A percentile compares a stretch with the other conserved stretches of the same genome.
phyloP scores from a whole-genome alignment of 768 basidiomycete genomes.

The Daedaleopsis nitida region DNA sequence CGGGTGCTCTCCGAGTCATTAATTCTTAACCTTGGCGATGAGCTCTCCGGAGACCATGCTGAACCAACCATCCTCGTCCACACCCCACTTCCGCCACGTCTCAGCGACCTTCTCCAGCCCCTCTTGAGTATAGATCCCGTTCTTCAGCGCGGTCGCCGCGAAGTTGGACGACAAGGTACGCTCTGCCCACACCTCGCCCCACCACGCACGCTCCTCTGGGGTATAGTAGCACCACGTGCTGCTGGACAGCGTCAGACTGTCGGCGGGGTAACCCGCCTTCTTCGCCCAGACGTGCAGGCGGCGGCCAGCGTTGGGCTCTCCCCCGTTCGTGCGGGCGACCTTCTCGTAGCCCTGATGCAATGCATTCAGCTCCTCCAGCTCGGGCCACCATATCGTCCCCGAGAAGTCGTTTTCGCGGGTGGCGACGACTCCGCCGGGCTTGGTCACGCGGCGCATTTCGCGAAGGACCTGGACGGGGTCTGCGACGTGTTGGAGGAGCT shows the following conservation, averaged over 20 bases:
- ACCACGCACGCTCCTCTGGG: conserved; percentile 40
- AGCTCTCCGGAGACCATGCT: conserved; percentile 20
- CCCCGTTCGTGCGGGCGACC: conserved; percentile 36
- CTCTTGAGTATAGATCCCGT: conserved; percentile 15
- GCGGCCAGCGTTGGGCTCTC: conserved; percentile 43
- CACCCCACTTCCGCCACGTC: conserved; percentile 16
- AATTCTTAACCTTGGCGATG: conserved; percentile 6
- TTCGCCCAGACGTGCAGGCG: conserved; percentile 40
- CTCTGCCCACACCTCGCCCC: conserved; percentile 41
- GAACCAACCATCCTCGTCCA: conserved; percentile 24
- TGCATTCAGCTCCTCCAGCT: conserved; percentile 32
- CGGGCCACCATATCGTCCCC: conserved; percentile 39
- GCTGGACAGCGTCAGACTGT: conserved; percentile 30
- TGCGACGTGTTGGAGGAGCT: conserved; percentile 49
- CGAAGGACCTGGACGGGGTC: conserved; percentile 42
- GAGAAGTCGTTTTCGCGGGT: conserved; percentile 44
- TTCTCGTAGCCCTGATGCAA: conserved; percentile 34
- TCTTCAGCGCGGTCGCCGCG: conserved; percentile 32
- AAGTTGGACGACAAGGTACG: conserved; percentile 37
- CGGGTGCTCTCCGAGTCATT: too few relatives aligned
- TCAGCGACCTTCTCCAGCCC: conserved; percentile 11
- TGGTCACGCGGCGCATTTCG: conserved; percentile 52
- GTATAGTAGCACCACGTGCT: conserved; percentile 41
- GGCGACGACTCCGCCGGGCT: conserved; percentile 48
- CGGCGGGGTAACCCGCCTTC: conserved; percentile 36